Conservation (phyloP, 176 grass and related monocot genomes). For the Triticum timopheevii region DNA sequence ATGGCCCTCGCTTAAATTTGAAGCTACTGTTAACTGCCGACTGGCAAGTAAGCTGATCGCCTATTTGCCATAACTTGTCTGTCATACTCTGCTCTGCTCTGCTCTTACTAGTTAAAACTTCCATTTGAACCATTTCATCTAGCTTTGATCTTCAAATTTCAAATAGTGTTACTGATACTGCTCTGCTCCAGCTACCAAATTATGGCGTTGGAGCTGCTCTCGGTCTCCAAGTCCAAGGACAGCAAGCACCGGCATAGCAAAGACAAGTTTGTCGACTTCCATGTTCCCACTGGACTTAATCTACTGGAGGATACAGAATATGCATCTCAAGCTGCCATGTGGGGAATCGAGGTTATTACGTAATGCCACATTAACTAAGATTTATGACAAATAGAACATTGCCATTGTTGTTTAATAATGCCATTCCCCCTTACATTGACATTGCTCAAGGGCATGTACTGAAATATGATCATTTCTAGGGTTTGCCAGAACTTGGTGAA, state of each 20-base stretch:
- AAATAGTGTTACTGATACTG: background rate
- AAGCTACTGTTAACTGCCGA: constrained; percentile 15
- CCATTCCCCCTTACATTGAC: too few species aligned
- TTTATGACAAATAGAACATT: background rate
- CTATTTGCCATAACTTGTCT: background rate
- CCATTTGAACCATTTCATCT: background rate
- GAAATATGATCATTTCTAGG: constrained; percentile 67
- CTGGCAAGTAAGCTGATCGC: background rate
- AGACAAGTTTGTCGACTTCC: constrained; percentile 66
- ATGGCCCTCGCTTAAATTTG: background rate
- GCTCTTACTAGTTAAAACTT: background rate
- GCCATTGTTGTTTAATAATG: background rate
- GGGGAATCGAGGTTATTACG: constrained; percentile 87
- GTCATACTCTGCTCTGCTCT: background rate
- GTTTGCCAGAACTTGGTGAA: constrained; percentile 95
- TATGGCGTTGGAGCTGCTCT: constrained; percentile 71
- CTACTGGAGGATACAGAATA: constrained; percentile 71
- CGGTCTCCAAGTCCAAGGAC: constrained; percentile 49
- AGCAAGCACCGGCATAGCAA: constrained; percentile 24
- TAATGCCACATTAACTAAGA: constrained; percentile 19
- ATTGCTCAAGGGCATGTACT: constrained; percentile 20
- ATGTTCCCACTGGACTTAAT: constrained; percentile 88
- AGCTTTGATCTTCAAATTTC: constrained; percentile 13
- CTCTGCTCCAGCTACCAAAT: constrained; percentile 74
- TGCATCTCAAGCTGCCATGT: constrained; percentile 88